Percentiles rank a stretch among this genome's conserved stretches.
Evolutionary conservation across 176 grass and related monocot species (phyloP).

Genomic region (Oryza nivara): DNA sequence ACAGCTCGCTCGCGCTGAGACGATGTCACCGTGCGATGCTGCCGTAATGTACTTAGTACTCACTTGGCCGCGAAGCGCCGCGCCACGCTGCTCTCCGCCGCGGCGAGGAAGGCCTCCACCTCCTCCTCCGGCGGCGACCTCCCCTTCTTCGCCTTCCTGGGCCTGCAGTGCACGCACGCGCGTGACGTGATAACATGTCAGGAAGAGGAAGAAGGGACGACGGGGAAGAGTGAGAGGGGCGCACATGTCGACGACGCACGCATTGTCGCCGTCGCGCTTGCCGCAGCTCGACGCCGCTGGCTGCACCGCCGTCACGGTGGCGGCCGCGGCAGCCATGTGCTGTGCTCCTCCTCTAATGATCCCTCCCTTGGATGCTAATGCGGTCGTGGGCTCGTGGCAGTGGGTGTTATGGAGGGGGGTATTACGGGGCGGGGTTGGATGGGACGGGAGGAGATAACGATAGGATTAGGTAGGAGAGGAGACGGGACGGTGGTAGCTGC

Average conservation of each 20-base stretch:
- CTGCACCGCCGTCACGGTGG: slow-evolving; percentile 26
- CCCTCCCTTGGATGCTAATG: neutral
- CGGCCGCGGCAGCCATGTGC: slow-evolving; percentile 36
- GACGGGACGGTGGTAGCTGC: slow-evolving; percentile 4
- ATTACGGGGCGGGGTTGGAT: slow-evolving; percentile 24
- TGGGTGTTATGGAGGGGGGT: slow-evolving; percentile 17
- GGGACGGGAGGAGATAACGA: slow-evolving; percentile 37
- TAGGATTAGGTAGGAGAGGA: slow-evolving; percentile 42
- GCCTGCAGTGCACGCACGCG: neutral
- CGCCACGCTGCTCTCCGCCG: slow-evolving; percentile 36
- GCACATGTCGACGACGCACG: slow-evolving; percentile 18
- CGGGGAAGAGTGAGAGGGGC: neutral
- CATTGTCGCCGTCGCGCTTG: slow-evolving; percentile 40
- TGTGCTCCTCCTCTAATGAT: neutral
- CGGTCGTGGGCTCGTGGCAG: neutral
- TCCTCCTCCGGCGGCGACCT: slow-evolving; percentile 45
- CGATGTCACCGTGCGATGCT: neutral
- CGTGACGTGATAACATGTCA: neutral
- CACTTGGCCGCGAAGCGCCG: slow-evolving; percentile 54
- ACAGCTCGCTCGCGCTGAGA: neutral
- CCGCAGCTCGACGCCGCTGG: slow-evolving; percentile 24
- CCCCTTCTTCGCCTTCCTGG: slow-evolving; percentile 34
- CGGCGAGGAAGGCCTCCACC: slow-evolving; percentile 56
- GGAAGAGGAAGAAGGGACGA: neutral
- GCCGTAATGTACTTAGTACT: neutral